Evolutionary conservation across 1,139 yeast species (phyloP).

Genomic region (Scheffersomyces parashehatae): DNA sequence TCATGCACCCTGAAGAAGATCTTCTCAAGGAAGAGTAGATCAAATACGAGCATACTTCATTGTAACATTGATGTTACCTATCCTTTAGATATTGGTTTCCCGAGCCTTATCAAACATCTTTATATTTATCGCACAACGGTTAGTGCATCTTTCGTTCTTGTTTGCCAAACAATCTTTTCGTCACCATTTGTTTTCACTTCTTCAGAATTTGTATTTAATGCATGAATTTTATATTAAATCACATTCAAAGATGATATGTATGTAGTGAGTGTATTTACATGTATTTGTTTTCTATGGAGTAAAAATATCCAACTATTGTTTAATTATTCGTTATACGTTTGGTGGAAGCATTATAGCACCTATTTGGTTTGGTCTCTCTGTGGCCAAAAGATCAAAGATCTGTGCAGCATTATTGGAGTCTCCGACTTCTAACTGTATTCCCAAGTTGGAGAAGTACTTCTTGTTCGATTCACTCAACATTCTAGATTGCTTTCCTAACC

Average conservation of each 20-base stretch:
- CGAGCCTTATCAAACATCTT: not conserved
- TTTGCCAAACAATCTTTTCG: too few species aligned
- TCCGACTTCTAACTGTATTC: slow-evolving; percentile 69
- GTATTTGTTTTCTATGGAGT: too few species aligned
- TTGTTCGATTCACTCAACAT: slow-evolving; percentile 59
- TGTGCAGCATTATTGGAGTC: slow-evolving; percentile 68
- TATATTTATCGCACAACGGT: too few species aligned
- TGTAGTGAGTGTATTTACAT: too few species aligned
- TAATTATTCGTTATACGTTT: slow-evolving; percentile 37
- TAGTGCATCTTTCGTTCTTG: too few species aligned
- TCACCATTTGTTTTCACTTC: too few species aligned
- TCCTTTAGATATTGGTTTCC: not conserved
- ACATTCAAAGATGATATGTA: too few species aligned
- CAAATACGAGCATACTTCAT: not conserved
- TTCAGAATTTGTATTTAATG: too few species aligned
- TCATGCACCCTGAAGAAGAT: slow-evolving; percentile 4
- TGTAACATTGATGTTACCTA: too few species aligned
- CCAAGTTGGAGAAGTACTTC: slow-evolving; percentile 51
- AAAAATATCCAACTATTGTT: too few species aligned
- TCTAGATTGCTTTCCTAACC: slow-evolving; percentile 65
- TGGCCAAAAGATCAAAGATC: slow-evolving; percentile 72
- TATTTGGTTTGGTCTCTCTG: slow-evolving; percentile 73
- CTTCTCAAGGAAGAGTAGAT: slow-evolving; percentile 6
- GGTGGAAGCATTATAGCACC: slow-evolving; percentile 76
- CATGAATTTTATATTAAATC: too few species aligned